A percentile compares a stretch with the other conserved stretches of the same genome.
Evolutionary conservation across 306 rosid species (phyloP).

Genomic region (Trichosanthes cucumerina): DNA sequence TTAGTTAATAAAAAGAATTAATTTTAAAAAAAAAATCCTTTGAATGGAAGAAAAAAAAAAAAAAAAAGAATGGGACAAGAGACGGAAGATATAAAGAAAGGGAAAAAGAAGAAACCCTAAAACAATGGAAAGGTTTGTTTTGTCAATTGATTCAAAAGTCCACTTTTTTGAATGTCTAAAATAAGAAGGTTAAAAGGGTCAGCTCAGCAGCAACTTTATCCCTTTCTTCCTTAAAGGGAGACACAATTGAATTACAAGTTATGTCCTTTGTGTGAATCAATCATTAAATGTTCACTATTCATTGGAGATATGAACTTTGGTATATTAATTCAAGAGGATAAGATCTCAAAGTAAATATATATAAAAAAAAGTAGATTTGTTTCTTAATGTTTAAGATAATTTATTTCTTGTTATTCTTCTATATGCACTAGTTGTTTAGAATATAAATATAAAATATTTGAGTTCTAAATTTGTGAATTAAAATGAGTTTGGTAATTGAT

Average conservation of each 20-base stretch:
- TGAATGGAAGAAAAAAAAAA: not conserved
- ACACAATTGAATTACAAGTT: not conserved
- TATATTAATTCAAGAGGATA: not conserved
- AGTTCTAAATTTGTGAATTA: not conserved
- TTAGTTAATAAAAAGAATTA: not conserved
- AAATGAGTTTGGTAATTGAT: too few species aligned
- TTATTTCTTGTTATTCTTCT: not conserved
- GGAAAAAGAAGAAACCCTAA: not conserved
- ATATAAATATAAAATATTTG: not conserved
- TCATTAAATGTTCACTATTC: not conserved
- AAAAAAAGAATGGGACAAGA: not conserved
- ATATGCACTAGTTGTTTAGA: not conserved
- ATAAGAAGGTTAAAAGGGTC: not conserved
- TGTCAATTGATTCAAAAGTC: not conserved
- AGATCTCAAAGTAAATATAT: not conserved
- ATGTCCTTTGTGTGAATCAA: not conserved
- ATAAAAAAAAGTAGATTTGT: not conserved
- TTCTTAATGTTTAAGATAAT: not conserved
- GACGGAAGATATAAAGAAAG: not conserved
- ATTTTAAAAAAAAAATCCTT: not conserved
- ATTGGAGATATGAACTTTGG: not conserved
- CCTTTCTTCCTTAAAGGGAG: constrained; percentile 1
- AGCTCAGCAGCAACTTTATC: not conserved
- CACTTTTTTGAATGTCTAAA: not conserved
- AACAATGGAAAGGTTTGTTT: not conserved